Evolutionary conservation across 208 protist species (phyloP).

Genomic region (Trypanosoma theileri): DNA sequence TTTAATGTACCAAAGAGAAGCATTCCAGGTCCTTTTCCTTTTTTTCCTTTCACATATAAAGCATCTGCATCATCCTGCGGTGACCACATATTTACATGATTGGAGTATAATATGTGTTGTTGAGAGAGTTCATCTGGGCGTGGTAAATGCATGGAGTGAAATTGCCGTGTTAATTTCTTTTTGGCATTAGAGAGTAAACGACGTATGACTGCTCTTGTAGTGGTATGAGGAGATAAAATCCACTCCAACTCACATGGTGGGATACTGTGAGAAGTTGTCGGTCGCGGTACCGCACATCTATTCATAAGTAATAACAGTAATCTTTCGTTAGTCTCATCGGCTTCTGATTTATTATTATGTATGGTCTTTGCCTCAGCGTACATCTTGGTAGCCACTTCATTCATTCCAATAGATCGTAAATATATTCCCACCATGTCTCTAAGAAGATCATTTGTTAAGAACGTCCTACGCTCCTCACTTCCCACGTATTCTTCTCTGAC

Average conservation of each 20-base stretch:
- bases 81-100: slow-evolving; percentile 55
- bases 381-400: slow-evolving; percentile 60
- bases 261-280: slow-evolving; percentile 20
- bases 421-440: slow-evolving; percentile 41
- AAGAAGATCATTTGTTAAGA: slow-evolving; percentile 26
- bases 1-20: slow-evolving; percentile 55
- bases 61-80: slow-evolving; percentile 38
- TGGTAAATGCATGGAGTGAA: slow-evolving; percentile 17
- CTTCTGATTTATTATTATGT: slow-evolving; percentile 2
- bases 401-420: slow-evolving; percentile 40
- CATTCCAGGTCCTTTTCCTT: slow-evolving; percentile 28
- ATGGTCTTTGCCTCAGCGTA: slow-evolving; percentile 25
- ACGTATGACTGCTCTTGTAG: background rate
- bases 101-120: slow-evolving; percentile 36
- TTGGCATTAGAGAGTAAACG: background rate
- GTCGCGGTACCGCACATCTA: slow-evolving; percentile 9
- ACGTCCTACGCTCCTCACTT: too few species aligned
- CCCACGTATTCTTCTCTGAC: background rate
- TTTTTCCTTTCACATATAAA: slow-evolving; percentile 28
- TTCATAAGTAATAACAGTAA: background rate
- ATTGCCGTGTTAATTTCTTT: background rate
- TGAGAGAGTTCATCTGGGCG: slow-evolving; percentile 4
- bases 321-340: background rate
- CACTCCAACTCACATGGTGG: background rate
- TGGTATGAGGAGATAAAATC: background rate